These are phyloP conservation scores for Penicillium sp. DNA, from an alignment of 2,329 filamentous ascomycete species.

Conservation along the genomic window DNA sequence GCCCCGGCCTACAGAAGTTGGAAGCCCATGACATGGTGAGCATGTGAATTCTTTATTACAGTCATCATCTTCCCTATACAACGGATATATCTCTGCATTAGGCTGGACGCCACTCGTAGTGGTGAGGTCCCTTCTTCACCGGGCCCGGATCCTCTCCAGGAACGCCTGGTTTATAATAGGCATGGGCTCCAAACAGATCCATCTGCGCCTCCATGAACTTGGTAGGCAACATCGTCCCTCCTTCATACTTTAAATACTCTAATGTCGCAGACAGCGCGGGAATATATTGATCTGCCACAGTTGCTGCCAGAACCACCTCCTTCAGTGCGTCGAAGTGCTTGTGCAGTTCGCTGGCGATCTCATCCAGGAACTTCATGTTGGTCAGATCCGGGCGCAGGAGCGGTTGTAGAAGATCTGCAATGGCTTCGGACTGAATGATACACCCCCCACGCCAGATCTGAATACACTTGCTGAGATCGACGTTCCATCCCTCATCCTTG, in stretches of 20 bases:
- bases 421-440: slow-evolving; percentile 61
- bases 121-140: slow-evolving; percentile 50
- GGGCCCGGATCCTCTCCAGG: slow-evolving; percentile 47
- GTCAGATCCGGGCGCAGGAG: slow-evolving; percentile 25
- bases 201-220: slow-evolving; percentile 63
- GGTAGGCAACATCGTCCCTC: slow-evolving; percentile 53
- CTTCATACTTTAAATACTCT: slow-evolving; percentile 59
- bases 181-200: slow-evolving; percentile 62
- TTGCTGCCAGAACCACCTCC: slow-evolving; percentile 46
- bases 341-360: slow-evolving; percentile 48
- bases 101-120: slow-evolving; percentile 63
- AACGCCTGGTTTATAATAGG: slow-evolving; percentile 48
- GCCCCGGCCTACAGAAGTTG: too few species aligned
- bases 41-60: too few species aligned
- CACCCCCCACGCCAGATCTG: slow-evolving; percentile 61
- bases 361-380: slow-evolving; percentile 36
- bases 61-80: too few species aligned
- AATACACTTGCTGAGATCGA: slow-evolving; percentile 35
- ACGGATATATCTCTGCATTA: too few species aligned
- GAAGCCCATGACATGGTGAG: too few species aligned
- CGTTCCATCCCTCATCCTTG: slow-evolving; percentile 50
- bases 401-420: slow-evolving; percentile 50
- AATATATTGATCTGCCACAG: slow-evolving; percentile 52
- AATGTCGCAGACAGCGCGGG: slow-evolving; percentile 54
- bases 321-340: slow-evolving; percentile 47